Evolutionary conservation across 768 basidiomycete genomes (phyloP).

Genomic region (Macrolepiota fuliginosa): DNA sequence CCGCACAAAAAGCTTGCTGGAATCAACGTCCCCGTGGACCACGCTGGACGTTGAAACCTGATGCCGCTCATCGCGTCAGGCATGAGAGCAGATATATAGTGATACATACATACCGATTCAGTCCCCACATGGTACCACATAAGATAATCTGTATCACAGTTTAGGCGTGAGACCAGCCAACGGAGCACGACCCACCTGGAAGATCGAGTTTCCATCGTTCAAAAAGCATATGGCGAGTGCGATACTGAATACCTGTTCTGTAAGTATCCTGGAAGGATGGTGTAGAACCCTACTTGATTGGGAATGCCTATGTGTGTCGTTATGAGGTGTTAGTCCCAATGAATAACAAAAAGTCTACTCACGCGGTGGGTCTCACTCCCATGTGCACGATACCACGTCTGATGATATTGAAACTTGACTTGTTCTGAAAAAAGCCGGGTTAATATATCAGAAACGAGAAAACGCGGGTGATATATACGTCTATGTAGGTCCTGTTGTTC

Average conservation of each 20-base stretch:
- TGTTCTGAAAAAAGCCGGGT: conserved; percentile 45
- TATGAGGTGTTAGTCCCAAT: not conserved
- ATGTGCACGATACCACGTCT: conserved; percentile 88
- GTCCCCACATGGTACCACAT: conserved; percentile 79
- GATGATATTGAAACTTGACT: conserved; percentile 61
- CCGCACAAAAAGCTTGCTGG: conserved; percentile 75
- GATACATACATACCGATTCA: conserved; percentile 49
- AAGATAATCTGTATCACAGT: conserved; percentile 45
- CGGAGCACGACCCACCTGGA: conserved; percentile 48
- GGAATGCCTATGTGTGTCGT: conserved; percentile 51
- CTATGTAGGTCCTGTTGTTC: conserved; percentile 65
- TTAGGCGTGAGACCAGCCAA: not conserved
- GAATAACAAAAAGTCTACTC: conserved; percentile 16
- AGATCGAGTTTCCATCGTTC: conserved; percentile 76
- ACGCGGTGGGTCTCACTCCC: conserved; percentile 79
- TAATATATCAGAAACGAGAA: not conserved
- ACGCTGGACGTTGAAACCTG: conserved; percentile 64
- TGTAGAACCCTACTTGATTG: conserved; percentile 50
- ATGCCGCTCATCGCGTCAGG: not conserved
- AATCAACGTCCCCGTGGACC: conserved; percentile 69
- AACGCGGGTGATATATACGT: conserved; percentile 41
- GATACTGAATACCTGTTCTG: conserved; percentile 32
- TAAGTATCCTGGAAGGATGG: conserved; percentile 6
- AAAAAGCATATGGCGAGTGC: conserved; percentile 73
- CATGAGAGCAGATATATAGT: not conserved